Evolutionary conservation across 495 filamentous ascomycete genomes (phyloP), one percentile per base, ranked within the genome.

Genomic region (Penicillium crystallinum): DNA sequence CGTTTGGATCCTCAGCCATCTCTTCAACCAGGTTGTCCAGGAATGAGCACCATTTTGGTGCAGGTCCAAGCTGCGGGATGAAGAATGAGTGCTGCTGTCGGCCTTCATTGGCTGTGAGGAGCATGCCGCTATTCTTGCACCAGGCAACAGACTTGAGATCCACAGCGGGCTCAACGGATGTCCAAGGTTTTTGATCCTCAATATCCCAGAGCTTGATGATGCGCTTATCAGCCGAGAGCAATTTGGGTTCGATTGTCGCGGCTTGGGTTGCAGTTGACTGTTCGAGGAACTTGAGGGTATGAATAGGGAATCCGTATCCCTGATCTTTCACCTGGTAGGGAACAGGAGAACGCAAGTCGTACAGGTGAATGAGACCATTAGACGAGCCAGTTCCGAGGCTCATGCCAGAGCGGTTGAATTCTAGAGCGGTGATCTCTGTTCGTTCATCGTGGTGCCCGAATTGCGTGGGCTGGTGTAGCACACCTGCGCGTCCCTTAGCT

Each of bases 161-260:
- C 14, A 96, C 93, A 27, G 90, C 80, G 1, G 95, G 95, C 62
- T 97, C 92, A 36, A 97, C 88, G 1, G 90, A 95, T 0, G 91
- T 96, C 91, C 91, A 99, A 2, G 91, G 87, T 15, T 78, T 81
- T 37, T 91, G 91, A 50, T 84, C 82, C 17, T 81, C 74, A 23
- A 88, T 80, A 49, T 97, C 88, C 88, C 91, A 97, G 25, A 99
- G 81, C 71, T 99, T 99, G 74, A 99, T 96, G 55, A 96, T 95
- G 53, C 89, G 78, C 68, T 95, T 97, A 67, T 97, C 95, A 10
- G 89, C 79, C 1, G 90, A 92, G 33, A 99, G 73, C 42, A 99
- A 83, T 69, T 96, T 97, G 25, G 90, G 86, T 47, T 91, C 88
- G 46, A 81, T 61, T 21, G 72, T 79, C 56, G 78, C 76, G 23